phyloP scores from a whole-genome alignment of 2,329 filamentous ascomycete species.

The Orbilia ellipsospora region DNA sequence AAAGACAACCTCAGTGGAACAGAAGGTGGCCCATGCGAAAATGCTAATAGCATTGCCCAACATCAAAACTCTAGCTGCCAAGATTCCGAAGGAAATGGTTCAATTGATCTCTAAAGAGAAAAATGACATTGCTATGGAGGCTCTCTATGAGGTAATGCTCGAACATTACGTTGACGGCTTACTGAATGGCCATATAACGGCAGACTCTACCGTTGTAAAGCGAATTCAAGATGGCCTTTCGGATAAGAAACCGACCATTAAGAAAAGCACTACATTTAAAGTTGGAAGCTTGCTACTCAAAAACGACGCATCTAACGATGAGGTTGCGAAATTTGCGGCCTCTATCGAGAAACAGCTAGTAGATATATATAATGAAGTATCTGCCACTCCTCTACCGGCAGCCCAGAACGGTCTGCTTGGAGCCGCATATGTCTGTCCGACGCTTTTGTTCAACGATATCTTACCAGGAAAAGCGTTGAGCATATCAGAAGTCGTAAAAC shows the following conservation, averaged over 20 bases:
- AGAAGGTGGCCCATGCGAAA: constrained; percentile 83
- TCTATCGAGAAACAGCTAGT: constrained; percentile 69
- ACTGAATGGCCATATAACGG: constrained; percentile 67
- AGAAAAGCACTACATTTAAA: constrained; percentile 82
- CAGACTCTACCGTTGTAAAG: constrained; percentile 76
- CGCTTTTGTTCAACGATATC: constrained; percentile 69
- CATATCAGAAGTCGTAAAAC: constrained; percentile 72
- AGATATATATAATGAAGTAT: constrained; percentile 80
- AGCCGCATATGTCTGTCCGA: constrained; percentile 78
- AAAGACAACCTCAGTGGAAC: constrained; percentile 85
- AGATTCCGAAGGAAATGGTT: constrained; percentile 75
- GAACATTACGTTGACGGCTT: constrained; percentile 74
- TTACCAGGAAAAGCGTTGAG: constrained; percentile 64
- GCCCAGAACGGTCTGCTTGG: constrained; percentile 85
- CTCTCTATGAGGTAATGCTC: constrained; percentile 78
- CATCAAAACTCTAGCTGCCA: constrained; percentile 72
- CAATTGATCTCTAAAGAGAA: constrained; percentile 82
- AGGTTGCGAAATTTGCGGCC: constrained; percentile 68
- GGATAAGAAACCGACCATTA: constrained; percentile 83
- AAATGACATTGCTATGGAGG: constrained; percentile 82
- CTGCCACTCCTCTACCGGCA: constrained; percentile 79
- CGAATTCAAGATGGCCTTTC: constrained; percentile 81
- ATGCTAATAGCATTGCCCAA: constrained; percentile 75
- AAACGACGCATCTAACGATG: constrained; percentile 65
- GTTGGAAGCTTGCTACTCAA: constrained; percentile 77